Conservation (phyloP, 768 basidiomycete species). For the Agaricus sinodeliciosus region DNA sequence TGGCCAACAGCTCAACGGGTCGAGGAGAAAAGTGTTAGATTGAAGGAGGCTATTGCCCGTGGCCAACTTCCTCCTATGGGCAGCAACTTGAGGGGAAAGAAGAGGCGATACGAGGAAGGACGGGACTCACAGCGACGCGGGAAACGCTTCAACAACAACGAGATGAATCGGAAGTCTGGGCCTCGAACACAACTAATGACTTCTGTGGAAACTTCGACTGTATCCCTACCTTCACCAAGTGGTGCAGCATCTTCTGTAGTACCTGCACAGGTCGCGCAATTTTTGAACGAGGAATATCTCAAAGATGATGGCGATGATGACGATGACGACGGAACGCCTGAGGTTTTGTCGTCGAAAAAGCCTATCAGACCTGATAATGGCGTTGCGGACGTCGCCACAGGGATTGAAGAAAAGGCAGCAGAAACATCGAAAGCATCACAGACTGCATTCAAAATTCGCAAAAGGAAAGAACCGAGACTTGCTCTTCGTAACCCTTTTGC, state of each 20-base stretch:
- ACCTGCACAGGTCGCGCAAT: background rate
- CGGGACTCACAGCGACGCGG: background rate
- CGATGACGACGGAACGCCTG: conserved; percentile 41
- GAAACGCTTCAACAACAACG: background rate
- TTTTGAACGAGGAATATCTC: background rate
- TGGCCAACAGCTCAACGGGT: conserved; percentile 72
- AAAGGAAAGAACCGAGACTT: conserved; percentile 18
- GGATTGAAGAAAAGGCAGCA: background rate
- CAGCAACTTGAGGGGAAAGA: conserved; percentile 30
- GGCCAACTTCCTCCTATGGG: conserved; percentile 62
- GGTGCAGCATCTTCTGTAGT: background rate
- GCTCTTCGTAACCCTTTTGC: conserved; percentile 59
- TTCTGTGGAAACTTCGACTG: no score
- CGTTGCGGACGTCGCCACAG: background rate
- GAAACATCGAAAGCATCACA: background rate
- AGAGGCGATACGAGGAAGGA: conserved; percentile 33
- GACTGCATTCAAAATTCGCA: conserved; percentile 31
- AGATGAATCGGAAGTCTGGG: background rate
- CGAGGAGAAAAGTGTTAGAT: conserved; percentile 75
- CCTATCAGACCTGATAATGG: background rate
- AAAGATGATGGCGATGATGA: conserved; percentile 26
- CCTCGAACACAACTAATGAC: background rate
- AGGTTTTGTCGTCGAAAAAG: conserved; percentile 50
- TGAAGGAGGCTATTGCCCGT: conserved; percentile 71
- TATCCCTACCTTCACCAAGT: background rate